phyloP scores from a whole-genome alignment of 31 red algal genomes.

The Asparagopsis taxiformis region DNA sequence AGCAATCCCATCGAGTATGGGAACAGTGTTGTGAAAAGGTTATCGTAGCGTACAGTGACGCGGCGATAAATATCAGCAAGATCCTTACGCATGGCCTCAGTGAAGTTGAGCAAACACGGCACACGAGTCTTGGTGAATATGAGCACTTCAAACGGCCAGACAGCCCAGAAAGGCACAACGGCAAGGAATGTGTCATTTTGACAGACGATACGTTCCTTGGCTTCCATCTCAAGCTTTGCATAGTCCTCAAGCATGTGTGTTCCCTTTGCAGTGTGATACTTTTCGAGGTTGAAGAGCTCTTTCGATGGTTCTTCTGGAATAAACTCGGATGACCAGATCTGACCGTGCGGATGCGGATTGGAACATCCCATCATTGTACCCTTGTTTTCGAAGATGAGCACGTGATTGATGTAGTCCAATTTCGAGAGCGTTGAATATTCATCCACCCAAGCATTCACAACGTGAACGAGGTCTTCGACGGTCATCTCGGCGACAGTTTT shows the following conservation, averaged over 20 bases:
- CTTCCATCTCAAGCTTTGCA: slow-evolving; percentile 61
- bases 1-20: slow-evolving; percentile 98
- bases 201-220: slow-evolving; percentile 85
- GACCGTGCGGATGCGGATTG: slow-evolving; percentile 96
- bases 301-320: slow-evolving; percentile 74
- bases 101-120: slow-evolving; percentile 68
- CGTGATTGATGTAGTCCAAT: slow-evolving; percentile 75
- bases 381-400: slow-evolving; percentile 99
- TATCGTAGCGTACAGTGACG: slow-evolving; percentile 92
- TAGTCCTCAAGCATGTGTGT: slow-evolving; percentile 90
- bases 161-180: slow-evolving; percentile 97
- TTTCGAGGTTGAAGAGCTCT: slow-evolving; percentile 64
- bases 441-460: slow-evolving; percentile 86
- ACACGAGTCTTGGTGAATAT: slow-evolving; percentile 58
- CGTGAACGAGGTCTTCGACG: slow-evolving; percentile 60
- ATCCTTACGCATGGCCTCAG: slow-evolving; percentile 49
- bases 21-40: slow-evolving; percentile 92
- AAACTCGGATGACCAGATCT: slow-evolving; percentile 96
- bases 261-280: slow-evolving; percentile 63
- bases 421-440: slow-evolving; percentile 67
- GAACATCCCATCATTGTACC: slow-evolving; percentile 97
- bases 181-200: slow-evolving; percentile 84
- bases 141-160: slow-evolving; percentile 95
- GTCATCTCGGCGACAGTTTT: slow-evolving; percentile 95
- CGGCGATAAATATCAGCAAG: slow-evolving; percentile 93